Evolutionary conservation across 139 green algal species (phyloP).

Genomic region (Tetratostichococcus sp.): DNA sequence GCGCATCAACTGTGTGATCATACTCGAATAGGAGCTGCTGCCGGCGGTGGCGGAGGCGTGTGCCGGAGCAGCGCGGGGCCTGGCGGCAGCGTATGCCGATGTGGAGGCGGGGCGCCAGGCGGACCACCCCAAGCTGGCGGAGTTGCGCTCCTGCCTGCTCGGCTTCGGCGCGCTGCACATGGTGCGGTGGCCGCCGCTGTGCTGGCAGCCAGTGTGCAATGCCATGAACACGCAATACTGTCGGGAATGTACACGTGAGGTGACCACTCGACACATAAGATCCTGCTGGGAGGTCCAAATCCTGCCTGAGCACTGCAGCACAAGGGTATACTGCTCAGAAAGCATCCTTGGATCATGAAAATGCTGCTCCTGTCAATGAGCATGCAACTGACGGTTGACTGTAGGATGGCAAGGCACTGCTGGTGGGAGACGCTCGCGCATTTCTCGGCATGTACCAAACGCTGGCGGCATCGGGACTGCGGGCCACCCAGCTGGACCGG

Average conservation of each 20-base stretch:
- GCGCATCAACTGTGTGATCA: not conserved
- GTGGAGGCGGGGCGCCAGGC: constrained; percentile 27
- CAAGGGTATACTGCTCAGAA: too few species aligned
- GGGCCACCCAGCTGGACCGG: constrained; percentile 35
- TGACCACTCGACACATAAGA: too few species aligned
- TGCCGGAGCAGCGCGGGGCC: not conserved
- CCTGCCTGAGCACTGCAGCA: too few species aligned
- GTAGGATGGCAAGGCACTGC: constrained; percentile 29
- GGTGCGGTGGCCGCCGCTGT: too few species aligned
- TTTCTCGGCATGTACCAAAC: constrained; percentile 44
- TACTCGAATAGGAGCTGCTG: not conserved
- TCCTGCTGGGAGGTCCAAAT: too few species aligned
- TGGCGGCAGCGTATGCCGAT: constrained; percentile 11
- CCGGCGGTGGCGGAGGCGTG: constrained; percentile 6
- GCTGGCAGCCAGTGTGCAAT: too few species aligned
- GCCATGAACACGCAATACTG: too few species aligned
- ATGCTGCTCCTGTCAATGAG: too few species aligned
- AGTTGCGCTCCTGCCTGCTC: constrained; percentile 17
- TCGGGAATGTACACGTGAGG: too few species aligned
- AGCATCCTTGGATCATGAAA: too few species aligned
- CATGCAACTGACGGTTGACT: too few species aligned
- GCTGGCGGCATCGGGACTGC: constrained; percentile 28
- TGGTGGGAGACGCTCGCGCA: constrained; percentile 31
- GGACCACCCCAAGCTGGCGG: constrained; percentile 43
- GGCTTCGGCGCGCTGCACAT: constrained; percentile 11